Evolutionary conservation across 2,329 filamentous ascomycete genomes (phyloP), one percentile per base, ranked within the genome.

Genomic region (Thielaviopsis punctulata): DNA sequence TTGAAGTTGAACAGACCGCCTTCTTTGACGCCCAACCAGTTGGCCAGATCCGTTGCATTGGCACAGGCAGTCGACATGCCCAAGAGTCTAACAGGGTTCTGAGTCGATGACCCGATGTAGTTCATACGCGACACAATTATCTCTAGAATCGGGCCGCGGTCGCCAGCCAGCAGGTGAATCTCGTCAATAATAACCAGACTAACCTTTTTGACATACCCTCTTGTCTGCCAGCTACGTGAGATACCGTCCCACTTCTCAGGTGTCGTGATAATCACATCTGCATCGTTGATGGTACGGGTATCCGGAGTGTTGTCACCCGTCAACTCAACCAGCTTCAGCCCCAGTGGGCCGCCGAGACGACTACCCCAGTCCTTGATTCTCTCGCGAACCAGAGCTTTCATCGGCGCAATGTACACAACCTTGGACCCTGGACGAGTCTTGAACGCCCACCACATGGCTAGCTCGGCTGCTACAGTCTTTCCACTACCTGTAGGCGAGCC

Each of bases 221-320:
- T 84, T 4, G 90, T 96, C 65, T 96, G 89, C 92, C 93, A 98
- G 62, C 86, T 94, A 76, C 92, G 85, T 60, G 87, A 95, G 59
- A 98, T 96, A 77, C 93, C 93, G 63, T 98, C 93, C 92, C 92
- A 98, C 65, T 98, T 98, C 68, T 98, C 92, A n/a, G 92, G 93
- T 0, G 93, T 98, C 0, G 92, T 98, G 60, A 98, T 88, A 60
- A 98, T 98, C 56, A 98, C 87, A 63, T 98, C 92, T 3, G 92
- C 92, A 62, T 96, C 84, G 59, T 89, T 80, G 60, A 98, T 98
- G 0, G 90, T 95, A 49, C 87, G 77, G 0, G 92, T 98, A 62
- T 98, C 92, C 0, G 93, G 93, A 0, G 93, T 98, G 62, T 96
- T 98, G 69, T 98, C 92, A 71, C 73, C 89, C 12, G 93, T 98